Evolutionary conservation across 176 grass and related monocot species (phyloP), one percentile per base, ranked within the genome.

Genomic region (Bromus sterilis): DNA sequence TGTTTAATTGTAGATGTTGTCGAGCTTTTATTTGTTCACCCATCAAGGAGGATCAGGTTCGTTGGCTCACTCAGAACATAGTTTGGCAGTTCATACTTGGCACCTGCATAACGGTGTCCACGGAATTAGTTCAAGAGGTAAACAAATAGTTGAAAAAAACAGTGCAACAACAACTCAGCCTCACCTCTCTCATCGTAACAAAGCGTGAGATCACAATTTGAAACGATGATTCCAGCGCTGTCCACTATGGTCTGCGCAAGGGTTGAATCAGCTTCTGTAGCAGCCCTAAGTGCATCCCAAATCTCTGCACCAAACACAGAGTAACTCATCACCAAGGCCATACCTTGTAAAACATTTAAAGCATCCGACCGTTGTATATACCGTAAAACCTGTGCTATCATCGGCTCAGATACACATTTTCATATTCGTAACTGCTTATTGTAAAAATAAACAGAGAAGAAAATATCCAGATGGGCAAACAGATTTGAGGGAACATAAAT

Each of bases 181-280:
- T 82, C 34, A 93, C 96, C 96, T 88, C 88, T 94, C 81, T 92
- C 90, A 37, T 98, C 96, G 12, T 98, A 95, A 73, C 90, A 95
- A 74, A 98, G 59, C 2, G 96, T 91, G 79, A 98, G 86, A 72
- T 98, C 89, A 20, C 84, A 74, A 60, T 88, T 98, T 28, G 93
- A 95, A 68, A 93, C 66, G 61, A 98, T 91, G 55, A 98, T 95
- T 37, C 86, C 92, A 57, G 96, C 93, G 80, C 90, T 98, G 42
- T 98, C 93, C 75, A 93, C 89, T 82, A 98, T 95, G 66, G 84
- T 86, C 69, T 98, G 92, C 18, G 92, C 95, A 78, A 98, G 95
- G 53, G 75, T 58, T 83, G 91, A 83, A 35, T 98, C 95, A 84
- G 84, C 89, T 71, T 95, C 92, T 58, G 92, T 75, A 14, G 88